These are phyloP conservation scores for Camelina neglecta DNA, from an alignment of 345 rosid species.

Conservation along the genomic window DNA sequence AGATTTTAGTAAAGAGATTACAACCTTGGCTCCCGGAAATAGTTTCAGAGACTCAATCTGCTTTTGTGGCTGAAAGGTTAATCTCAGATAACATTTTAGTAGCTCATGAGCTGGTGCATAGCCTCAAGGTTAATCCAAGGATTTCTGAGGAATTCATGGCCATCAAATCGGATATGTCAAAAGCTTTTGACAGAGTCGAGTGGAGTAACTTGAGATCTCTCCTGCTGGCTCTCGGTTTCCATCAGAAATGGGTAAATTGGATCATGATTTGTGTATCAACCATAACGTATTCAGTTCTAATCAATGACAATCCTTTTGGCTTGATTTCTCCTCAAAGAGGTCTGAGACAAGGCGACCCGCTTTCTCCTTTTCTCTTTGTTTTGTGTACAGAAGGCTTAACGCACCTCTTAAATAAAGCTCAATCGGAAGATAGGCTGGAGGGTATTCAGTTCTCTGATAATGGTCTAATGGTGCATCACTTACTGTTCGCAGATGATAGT, in stretches of 20 bases:
- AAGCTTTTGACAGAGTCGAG: not conserved
- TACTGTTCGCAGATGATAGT: not conserved
- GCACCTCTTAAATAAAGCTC: not conserved
- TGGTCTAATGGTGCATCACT: not conserved
- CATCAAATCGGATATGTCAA: not conserved
- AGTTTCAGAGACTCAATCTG: not conserved
- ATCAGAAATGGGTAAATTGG: not conserved
- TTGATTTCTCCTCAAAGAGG: not conserved
- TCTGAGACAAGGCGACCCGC: not conserved
- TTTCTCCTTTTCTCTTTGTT: not conserved
- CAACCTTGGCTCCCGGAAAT: not conserved
- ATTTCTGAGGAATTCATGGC: not conserved
- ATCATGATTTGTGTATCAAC: not conserved
- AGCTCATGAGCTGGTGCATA: not conserved
- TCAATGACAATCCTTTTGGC: not conserved
- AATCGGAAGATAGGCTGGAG: not conserved
- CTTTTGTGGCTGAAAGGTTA: not conserved
- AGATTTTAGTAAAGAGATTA: not conserved
- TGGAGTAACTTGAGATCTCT: not conserved
- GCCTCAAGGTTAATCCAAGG: not conserved
- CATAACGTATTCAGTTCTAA: not conserved
- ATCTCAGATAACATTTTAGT: no score
- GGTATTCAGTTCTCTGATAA: not conserved
- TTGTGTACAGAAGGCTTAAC: not conserved
- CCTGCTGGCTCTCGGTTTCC: fast-evolving